phyloP scores from a whole-genome alignment of 164 flowering plant genomes.

The Liquidambar formosana region DNA sequence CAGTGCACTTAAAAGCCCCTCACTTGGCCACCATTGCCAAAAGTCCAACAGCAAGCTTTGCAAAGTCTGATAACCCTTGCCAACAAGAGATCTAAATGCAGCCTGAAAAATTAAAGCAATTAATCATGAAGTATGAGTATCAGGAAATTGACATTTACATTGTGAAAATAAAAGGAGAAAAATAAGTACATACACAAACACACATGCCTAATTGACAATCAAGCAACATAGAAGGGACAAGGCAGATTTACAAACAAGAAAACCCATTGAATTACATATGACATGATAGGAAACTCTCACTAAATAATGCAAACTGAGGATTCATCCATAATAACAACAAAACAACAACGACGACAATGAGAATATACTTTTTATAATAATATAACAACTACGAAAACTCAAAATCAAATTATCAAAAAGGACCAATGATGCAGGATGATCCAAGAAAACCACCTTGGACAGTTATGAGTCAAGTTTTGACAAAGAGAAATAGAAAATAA shows the following conservation, averaged over 20 bases:
- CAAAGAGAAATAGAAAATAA: too few relatives aligned
- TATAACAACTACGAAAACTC: background rate
- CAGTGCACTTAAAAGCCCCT: slow-evolving; percentile 70
- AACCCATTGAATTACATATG: background rate
- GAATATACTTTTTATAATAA: background rate
- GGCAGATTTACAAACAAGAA: background rate
- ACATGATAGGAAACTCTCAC: background rate
- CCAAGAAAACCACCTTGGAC: too few relatives aligned
- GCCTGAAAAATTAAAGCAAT: slow-evolving; percentile 45
- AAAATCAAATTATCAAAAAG: background rate
- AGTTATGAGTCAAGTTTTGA: too few relatives aligned
- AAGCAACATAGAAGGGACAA: background rate
- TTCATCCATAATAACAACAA: background rate
- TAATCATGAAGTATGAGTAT: background rate
- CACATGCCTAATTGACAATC: background rate
- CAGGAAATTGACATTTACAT: background rate
- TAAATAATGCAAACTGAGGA: background rate
- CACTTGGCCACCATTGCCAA: slow-evolving; percentile 73
- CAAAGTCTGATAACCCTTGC: slow-evolving; percentile 83
- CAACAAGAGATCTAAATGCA: slow-evolving; percentile 90
- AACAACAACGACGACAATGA: background rate
- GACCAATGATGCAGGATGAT: too few relatives aligned
- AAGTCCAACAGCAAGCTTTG: slow-evolving; percentile 88
- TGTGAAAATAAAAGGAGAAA: background rate
- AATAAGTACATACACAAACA: background rate